Conservation (phyloP, 768 basidiomycete genomes). For the Tricholoma hemisulphureum region DNA sequence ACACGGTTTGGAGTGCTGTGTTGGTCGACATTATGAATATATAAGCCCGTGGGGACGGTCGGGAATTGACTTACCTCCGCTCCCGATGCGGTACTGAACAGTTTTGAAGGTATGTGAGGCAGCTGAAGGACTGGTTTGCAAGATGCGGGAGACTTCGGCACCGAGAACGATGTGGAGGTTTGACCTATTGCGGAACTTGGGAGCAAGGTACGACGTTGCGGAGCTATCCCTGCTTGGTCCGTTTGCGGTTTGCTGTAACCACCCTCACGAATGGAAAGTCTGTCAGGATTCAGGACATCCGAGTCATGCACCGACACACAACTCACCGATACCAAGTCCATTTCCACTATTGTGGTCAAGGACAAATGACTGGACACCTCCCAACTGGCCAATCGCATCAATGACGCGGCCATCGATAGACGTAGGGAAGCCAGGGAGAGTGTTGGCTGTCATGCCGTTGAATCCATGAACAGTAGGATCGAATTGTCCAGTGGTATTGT, state of each 20-base stretch:
- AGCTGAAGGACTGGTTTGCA: no score
- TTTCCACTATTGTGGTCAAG: slow-evolving; percentile 29
- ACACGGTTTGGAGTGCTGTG: slow-evolving; percentile 9
- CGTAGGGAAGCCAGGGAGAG: slow-evolving; percentile 32
- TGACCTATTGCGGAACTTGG: slow-evolving; percentile 13
- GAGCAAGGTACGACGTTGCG: slow-evolving; percentile 21
- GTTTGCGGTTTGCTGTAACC: slow-evolving; percentile 11
- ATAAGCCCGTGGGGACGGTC: no score
- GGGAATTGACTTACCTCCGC: not conserved
- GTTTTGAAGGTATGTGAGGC: no score
- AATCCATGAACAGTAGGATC: slow-evolving; percentile 37
- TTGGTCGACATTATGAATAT: not conserved
- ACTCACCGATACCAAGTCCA: slow-evolving; percentile 27
- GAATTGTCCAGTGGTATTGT: slow-evolving; percentile 37
- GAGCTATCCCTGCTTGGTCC: slow-evolving; percentile 16
- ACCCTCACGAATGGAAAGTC: slow-evolving; percentile 10
- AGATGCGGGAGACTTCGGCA: slow-evolving; percentile 12
- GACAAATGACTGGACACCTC: slow-evolving; percentile 27
- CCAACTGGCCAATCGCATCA: slow-evolving; percentile 27
- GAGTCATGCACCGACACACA: not conserved
- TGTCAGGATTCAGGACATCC: no score
- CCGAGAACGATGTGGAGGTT: slow-evolving; percentile 22
- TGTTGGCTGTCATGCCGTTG: slow-evolving; percentile 31
- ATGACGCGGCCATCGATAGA: slow-evolving; percentile 31
- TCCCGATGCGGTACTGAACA: no score